Evolutionary conservation across 2,329 filamentous ascomycete genomes (phyloP).

Genomic region (Diaporthe humulicola): DNA sequence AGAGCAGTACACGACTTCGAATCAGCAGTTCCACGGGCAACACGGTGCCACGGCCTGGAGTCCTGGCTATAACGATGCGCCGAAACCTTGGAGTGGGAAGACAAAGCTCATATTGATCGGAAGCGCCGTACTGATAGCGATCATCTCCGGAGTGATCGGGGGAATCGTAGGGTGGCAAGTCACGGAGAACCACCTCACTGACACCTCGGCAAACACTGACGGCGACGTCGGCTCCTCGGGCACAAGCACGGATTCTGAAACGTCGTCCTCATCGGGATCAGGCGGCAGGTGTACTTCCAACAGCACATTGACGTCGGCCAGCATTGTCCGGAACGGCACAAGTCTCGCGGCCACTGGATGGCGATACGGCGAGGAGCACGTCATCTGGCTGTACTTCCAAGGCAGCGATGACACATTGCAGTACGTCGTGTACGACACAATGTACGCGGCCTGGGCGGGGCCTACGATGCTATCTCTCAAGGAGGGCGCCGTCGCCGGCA

Average conservation of each 20-base stretch:
- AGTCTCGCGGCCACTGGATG: slow-evolving; percentile 19
- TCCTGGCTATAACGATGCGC: background rate
- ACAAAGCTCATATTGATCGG: background rate
- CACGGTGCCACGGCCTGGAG: background rate
- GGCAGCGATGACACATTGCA: background rate
- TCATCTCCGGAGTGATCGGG: background rate
- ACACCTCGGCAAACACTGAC: background rate
- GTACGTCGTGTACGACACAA: slow-evolving; percentile 7
- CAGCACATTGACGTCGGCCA: background rate
- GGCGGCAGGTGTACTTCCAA: background rate
- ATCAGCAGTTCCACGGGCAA: background rate
- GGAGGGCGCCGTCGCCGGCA: slow-evolving; percentile 5
- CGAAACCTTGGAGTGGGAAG: background rate
- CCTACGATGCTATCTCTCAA: slow-evolving; percentile 1
- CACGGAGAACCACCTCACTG: background rate
- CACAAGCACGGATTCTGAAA: background rate
- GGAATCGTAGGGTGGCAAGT: slow-evolving; percentile 13
- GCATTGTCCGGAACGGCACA: slow-evolving; percentile 8
- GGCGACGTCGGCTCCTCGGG: background rate
- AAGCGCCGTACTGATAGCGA: slow-evolving; percentile 13
- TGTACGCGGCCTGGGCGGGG: slow-evolving; percentile 3
- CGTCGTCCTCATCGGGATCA: background rate
- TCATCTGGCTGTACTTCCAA: slow-evolving; percentile 19
- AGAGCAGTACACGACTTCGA: background rate
- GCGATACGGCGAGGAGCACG: slow-evolving; percentile 19